These are phyloP conservation scores for Gymnopilus junonius DNA, from an alignment of 768 basidiomycete species.

Conservation along the genomic window DNA sequence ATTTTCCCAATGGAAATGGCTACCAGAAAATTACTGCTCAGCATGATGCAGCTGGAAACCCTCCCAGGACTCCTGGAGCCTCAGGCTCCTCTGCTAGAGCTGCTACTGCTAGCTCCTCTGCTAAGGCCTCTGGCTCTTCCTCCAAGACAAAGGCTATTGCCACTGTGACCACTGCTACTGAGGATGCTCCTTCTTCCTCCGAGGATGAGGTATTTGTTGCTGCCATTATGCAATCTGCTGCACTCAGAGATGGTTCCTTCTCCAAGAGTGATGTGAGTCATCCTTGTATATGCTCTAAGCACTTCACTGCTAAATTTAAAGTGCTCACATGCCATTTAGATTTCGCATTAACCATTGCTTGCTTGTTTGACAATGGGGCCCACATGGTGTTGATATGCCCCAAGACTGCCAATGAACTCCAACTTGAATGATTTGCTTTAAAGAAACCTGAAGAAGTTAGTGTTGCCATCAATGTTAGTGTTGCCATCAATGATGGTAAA, in stretches of 20 bases:
- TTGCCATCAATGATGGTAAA: slow-evolving; percentile 9
- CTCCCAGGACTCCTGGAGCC: background rate
- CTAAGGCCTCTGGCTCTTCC: background rate
- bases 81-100: background rate
- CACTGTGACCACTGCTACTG: background rate
- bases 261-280: slow-evolving; percentile 12
- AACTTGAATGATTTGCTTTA: background rate
- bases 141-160: background rate
- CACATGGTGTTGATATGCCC: slow-evolving; percentile 33
- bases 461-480: slow-evolving; percentile 11
- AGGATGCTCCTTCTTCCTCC: background rate
- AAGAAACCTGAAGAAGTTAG: slow-evolving; percentile 4
- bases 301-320: background rate
- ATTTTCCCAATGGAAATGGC: background rate
- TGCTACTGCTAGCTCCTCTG: background rate
- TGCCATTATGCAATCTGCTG: background rate
- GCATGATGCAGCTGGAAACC: background rate
- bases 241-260: background rate
- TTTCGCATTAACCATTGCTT: background rate
- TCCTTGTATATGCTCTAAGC: background rate
- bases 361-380: slow-evolving; percentile 9
- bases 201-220: background rate
- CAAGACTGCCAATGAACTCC: slow-evolving; percentile 20
- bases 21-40: background rate
- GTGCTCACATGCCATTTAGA: background rate